phyloP scores from a whole-genome alignment of 1,284 basidiomycete genomes.

The Trichosporon asahii region DNA sequence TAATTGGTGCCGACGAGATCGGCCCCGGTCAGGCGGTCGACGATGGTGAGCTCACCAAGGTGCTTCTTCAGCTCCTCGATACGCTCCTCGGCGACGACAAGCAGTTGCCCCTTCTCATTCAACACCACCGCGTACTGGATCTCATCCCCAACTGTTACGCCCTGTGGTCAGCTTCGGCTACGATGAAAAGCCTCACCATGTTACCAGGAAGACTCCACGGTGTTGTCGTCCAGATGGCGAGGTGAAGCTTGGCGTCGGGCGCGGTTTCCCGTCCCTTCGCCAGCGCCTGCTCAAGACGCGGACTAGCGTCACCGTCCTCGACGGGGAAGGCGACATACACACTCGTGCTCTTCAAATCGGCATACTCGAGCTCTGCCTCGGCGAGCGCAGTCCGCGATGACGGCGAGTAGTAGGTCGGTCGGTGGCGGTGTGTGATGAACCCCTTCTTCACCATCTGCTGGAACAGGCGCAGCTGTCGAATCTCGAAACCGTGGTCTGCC shows the following conservation, averaged over 20 bases:
- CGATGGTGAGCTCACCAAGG: conserved; percentile 57
- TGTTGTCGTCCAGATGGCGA: conserved; percentile 98
- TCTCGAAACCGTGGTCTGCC: conserved; percentile 79
- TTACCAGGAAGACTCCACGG: conserved; percentile 97
- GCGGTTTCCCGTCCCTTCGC: conserved; percentile 14
- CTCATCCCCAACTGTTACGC: conserved; percentile 74
- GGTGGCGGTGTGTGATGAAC: conserved; percentile 73
- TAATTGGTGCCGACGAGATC: conserved; percentile 67
- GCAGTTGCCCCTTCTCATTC: conserved; percentile 44
- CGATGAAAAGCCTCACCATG: conserved; percentile 62
- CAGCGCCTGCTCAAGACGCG: conserved; percentile 31
- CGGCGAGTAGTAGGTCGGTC: conserved; percentile 93
- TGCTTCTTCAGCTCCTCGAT: conserved; percentile 58
- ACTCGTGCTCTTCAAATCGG: conserved; percentile 81
- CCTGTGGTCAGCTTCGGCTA: conserved; percentile 55
- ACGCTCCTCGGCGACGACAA: conserved; percentile 71
- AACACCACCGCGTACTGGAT: conserved; percentile 68
- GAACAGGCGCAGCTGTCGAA: conserved; percentile 82
- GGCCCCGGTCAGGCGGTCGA: conserved; percentile 59
- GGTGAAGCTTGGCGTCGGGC: conserved; percentile 48
- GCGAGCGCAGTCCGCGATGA: conserved; percentile 91
- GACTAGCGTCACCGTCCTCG: conserved; percentile 36
- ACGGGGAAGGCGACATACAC: conserved; percentile 80
- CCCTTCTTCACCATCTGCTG: conserved; percentile 80
- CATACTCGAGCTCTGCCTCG: conserved; percentile 90